A percentile compares a stretch with the other conserved stretches of the same genome.
phyloP scores from a whole-genome alignment of 1,284 basidiomycete species.

The Ganoderma lingzhi region DNA sequence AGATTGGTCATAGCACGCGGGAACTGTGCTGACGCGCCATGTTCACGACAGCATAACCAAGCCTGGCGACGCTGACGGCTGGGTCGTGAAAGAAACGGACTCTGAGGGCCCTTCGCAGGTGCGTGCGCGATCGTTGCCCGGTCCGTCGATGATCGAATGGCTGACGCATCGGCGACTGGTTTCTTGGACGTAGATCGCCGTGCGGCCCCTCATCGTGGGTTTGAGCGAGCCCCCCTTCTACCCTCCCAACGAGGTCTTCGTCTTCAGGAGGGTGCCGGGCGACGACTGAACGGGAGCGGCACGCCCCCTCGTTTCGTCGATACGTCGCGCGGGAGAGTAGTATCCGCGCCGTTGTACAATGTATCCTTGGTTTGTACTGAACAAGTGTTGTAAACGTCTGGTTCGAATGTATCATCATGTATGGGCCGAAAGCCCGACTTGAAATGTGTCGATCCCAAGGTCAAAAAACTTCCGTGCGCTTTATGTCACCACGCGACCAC shows the following conservation, averaged over 20 bases:
- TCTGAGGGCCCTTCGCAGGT: background rate
- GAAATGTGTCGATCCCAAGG: no score
- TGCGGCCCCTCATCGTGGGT: background rate
- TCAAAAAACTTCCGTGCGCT: no score
- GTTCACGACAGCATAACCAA: background rate
- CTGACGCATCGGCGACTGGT: background rate
- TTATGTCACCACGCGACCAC: no score
- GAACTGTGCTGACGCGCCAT: background rate
- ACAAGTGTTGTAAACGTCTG: no score
- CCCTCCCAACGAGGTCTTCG: background rate
- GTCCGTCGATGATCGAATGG: background rate
- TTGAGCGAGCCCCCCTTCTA: background rate
- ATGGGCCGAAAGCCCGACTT: no score
- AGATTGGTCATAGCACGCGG: background rate
- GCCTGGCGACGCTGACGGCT: background rate
- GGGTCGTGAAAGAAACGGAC: background rate
- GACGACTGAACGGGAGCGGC: no score
- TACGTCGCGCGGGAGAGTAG: background rate
- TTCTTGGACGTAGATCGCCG: background rate
- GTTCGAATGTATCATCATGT: no score
- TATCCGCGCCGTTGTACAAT: background rate
- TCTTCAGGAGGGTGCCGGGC: background rate
- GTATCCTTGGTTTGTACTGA: background rate
- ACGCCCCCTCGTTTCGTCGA: no score
- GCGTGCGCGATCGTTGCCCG: background rate